A percentile compares a stretch with the other conserved stretches of the same genome.
These are phyloP conservation scores for Kwoniella sp. DNA, from an alignment of 768 basidiomycete genomes.

Conservation along the genomic window DNA sequence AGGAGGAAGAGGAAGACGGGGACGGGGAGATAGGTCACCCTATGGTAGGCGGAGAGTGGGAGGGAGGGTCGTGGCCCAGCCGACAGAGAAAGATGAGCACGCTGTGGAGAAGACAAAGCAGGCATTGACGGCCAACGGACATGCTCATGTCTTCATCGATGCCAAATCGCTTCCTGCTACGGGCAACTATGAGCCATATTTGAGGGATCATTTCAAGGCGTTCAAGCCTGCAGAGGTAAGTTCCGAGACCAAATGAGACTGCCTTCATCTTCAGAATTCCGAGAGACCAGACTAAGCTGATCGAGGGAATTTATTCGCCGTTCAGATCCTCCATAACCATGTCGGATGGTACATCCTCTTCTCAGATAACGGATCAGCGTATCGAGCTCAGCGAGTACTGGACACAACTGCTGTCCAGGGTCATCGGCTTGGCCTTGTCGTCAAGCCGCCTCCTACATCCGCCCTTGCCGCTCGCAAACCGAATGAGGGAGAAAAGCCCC, in stretches of 20 bases:
- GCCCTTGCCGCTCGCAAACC: conserved; percentile 5
- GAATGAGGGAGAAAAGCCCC: conserved; percentile 5
- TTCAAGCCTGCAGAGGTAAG: conserved; percentile 75
- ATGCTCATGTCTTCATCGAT: conserved; percentile 44
- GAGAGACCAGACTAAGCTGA: background rate
- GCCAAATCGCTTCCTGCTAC: conserved; percentile 25
- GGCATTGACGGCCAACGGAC: conserved; percentile 40
- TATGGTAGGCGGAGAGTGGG: conserved; percentile 13
- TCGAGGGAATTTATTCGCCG: conserved; percentile 17
- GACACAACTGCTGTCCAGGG: conserved; percentile 45
- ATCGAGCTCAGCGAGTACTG: conserved; percentile 70
- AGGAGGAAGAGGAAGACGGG: conserved; percentile 5
- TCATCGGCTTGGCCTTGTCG: conserved; percentile 39
- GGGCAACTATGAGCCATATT: conserved; percentile 63
- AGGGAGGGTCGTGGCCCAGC: conserved; percentile 6
- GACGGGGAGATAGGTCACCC: conserved; percentile 14
- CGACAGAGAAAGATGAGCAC: conserved; percentile 36
- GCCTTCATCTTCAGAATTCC: background rate
- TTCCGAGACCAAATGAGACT: conserved; percentile 29
- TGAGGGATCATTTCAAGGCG: conserved; percentile 68
- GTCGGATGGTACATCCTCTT: conserved; percentile 83
- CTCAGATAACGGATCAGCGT: conserved; percentile 64
- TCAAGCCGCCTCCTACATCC: conserved; percentile 54
- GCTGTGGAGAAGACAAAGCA: conserved; percentile 29
- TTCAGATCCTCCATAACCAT: conserved; percentile 72